Evolutionary conservation across 2,329 filamentous ascomycete species (phyloP).

Genomic region (Colletotrichum spaethianum): DNA sequence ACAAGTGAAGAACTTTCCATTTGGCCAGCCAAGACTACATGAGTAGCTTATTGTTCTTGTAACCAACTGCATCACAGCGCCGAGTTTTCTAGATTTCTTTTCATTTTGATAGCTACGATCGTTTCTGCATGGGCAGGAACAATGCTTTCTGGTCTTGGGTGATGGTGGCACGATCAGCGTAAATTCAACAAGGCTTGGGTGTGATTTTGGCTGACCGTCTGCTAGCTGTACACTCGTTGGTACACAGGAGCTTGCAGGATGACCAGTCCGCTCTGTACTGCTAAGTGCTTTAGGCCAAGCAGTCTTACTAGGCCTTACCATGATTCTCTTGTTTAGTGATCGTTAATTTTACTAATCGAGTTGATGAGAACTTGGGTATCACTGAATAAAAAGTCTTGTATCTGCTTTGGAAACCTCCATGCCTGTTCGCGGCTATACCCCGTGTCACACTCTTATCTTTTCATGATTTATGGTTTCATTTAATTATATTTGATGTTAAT

Average conservation of each 20-base stretch:
- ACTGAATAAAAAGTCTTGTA: too few relatives aligned
- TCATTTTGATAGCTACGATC: not conserved
- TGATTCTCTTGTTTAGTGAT: too few relatives aligned
- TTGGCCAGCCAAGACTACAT: constrained; percentile 9
- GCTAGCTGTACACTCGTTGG: constrained; percentile 10
- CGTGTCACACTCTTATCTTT: too few relatives aligned
- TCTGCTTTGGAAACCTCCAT: too few relatives aligned
- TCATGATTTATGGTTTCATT: too few relatives aligned
- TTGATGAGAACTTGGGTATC: too few relatives aligned
- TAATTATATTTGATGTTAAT: too few relatives aligned
- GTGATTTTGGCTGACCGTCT: not conserved
- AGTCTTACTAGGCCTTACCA: too few relatives aligned
- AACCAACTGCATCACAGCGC: too few relatives aligned
- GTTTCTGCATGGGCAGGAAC: constrained; percentile 11
- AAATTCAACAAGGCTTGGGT: not conserved
- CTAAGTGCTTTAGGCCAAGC: not conserved
- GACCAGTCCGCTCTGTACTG: constrained; percentile 13
- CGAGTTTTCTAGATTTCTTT: too few relatives aligned
- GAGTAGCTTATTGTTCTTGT: not conserved
- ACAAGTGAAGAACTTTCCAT: constrained; percentile 5
- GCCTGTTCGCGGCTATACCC: too few relatives aligned
- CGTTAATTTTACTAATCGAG: too few relatives aligned
- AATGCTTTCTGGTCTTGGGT: constrained; percentile 18
- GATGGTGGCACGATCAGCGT: constrained; percentile 16
- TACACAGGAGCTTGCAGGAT: not conserved